phyloP scores from a whole-genome alignment of 495 filamentous ascomycete species.

The Aspergillus avenaceus region DNA sequence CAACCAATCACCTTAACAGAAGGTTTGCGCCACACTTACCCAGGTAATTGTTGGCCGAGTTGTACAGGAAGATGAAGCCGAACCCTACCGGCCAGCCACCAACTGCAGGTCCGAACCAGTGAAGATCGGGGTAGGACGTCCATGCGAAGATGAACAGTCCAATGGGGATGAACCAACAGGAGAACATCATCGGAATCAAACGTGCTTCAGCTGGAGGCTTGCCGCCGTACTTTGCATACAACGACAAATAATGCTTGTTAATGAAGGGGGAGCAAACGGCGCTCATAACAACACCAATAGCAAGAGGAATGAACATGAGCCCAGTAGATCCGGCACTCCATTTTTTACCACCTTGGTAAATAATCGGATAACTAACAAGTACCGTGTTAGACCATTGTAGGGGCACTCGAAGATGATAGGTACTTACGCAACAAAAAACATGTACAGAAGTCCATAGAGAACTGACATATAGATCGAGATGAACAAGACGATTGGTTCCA shows the following conservation, averaged over 20 bases:
- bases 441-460: constrained; percentile 73
- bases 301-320: constrained; percentile 76
- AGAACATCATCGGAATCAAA: constrained; percentile 80
- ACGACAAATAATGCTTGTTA: constrained; percentile 70
- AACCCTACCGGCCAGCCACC: constrained; percentile 77
- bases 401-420: neutral
- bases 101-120: constrained; percentile 68
- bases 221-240: constrained; percentile 55
- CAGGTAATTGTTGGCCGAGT: constrained; percentile 77
- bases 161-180: constrained; percentile 74
- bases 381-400: constrained; percentile 8
- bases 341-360: constrained; percentile 72
- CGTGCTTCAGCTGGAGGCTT: constrained; percentile 71
- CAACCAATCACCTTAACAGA: neutral
- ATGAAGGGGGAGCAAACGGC: constrained; percentile 65
- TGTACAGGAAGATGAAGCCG: constrained; percentile 84
- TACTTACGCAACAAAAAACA: constrained; percentile 68
- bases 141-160: constrained; percentile 84
- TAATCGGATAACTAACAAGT: constrained; percentile 59
- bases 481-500: constrained; percentile 74
- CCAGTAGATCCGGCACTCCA: constrained; percentile 69
- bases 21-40: constrained; percentile 24
- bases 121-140: constrained; percentile 62
- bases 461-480: constrained; percentile 77
- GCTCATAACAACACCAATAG: constrained; percentile 61